phyloP scores from a whole-genome alignment of 805 yeast species.

The Ogataea pignaliae region DNA sequence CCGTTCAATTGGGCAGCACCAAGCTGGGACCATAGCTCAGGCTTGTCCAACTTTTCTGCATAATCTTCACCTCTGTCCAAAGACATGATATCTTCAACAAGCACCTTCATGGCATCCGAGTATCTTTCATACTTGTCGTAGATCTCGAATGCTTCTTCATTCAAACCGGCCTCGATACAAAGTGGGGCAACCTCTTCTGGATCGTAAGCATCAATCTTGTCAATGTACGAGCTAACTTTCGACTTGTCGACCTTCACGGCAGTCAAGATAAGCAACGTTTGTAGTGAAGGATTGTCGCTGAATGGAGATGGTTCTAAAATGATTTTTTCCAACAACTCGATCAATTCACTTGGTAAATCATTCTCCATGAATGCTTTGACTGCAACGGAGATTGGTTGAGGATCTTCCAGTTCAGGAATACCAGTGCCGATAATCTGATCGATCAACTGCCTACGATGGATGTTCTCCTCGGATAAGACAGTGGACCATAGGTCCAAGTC shows the following conservation, averaged over 20 bases:
- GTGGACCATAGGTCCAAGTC: slow-evolving; percentile 77
- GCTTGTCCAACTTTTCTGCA: slow-evolving; percentile 81
- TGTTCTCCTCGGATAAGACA: slow-evolving; percentile 71
- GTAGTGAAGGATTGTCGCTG: slow-evolving; percentile 90
- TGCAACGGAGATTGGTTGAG: slow-evolving; percentile 89
- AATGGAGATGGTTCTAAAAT: slow-evolving; percentile 97
- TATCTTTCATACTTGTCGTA: slow-evolving; percentile 80
- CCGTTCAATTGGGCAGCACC: slow-evolving; percentile 97
- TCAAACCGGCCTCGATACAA: slow-evolving; percentile 81
- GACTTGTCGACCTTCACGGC: slow-evolving; percentile 94
- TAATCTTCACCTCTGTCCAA: slow-evolving; percentile 91
- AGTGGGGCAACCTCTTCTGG: slow-evolving; percentile 91
- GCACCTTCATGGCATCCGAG: slow-evolving; percentile 78
- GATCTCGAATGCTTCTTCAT: slow-evolving; percentile 92
- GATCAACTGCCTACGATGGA: slow-evolving; percentile 84
- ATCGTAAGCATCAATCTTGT: slow-evolving; percentile 85
- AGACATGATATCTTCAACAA: slow-evolving; percentile 90
- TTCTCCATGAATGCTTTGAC: slow-evolving; percentile 96
- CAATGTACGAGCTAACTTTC: slow-evolving; percentile 78
- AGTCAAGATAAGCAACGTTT: slow-evolving; percentile 87
- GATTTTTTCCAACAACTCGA: slow-evolving; percentile 92
- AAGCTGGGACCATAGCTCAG: slow-evolving; percentile 90
- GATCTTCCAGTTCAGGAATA: slow-evolving; percentile 87
- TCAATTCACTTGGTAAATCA: slow-evolving; percentile 86
- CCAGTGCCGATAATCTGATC: slow-evolving; percentile 96